Conservation (phyloP, 2,329 filamentous ascomycete species). For the Fusarium liriodendri region DNA sequence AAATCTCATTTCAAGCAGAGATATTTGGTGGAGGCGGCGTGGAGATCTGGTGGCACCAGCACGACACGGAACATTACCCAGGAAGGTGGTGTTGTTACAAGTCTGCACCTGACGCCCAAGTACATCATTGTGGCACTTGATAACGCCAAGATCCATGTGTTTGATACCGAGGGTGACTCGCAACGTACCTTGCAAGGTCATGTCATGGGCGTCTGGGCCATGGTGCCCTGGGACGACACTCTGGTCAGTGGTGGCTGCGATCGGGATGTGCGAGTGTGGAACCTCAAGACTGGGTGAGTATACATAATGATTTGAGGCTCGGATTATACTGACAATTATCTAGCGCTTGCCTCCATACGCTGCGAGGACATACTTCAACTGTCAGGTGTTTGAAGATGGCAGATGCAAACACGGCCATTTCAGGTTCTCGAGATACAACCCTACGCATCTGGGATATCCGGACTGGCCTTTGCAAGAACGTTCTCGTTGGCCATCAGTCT, state of each 20-base stretch:
- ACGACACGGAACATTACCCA: constrained; percentile 91
- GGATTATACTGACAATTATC: constrained; percentile 33
- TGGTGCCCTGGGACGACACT: constrained; percentile 97
- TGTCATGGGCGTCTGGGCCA: constrained; percentile 99
- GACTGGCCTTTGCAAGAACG: constrained; percentile 88
- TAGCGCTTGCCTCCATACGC: constrained; percentile 80
- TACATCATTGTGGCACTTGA: constrained; percentile 98
- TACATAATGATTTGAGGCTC: background rate
- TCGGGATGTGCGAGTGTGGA: constrained; percentile 96
- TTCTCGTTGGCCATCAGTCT: constrained; percentile 93
- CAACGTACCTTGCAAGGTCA: constrained; percentile 93
- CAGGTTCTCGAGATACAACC: constrained; percentile 94
- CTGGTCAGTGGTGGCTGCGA: constrained; percentile 97
- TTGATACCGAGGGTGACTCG: constrained; percentile 89
- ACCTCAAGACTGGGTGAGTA: constrained; percentile 88
- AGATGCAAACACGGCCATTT: constrained; percentile 92
- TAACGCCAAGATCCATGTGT: constrained; percentile 98
- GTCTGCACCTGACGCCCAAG: constrained; percentile 90
- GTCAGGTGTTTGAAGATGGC: constrained; percentile 99
- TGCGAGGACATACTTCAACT: constrained; percentile 95
- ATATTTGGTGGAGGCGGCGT: constrained; percentile 96
- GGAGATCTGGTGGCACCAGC: constrained; percentile 90
- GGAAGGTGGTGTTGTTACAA: constrained; percentile 96
- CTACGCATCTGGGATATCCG: constrained; percentile 94
- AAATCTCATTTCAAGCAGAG: constrained; percentile 98